A percentile compares a stretch with the other conserved stretches of the same genome.
Conservation (phyloP, 768 basidiomycete species). For the Russula vinacea region DNA sequence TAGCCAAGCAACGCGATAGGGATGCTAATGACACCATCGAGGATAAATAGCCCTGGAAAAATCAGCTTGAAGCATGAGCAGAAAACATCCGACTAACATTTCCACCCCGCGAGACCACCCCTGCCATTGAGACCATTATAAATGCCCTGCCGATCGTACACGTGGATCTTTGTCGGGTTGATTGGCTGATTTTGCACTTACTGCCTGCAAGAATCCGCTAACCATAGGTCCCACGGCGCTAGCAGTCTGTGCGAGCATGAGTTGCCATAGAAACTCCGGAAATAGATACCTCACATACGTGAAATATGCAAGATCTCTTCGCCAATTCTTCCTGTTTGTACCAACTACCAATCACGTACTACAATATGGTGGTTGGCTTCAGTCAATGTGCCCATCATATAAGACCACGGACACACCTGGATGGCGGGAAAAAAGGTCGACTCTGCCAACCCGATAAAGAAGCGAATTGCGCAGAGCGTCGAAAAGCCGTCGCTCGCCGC, state of each 20-base stretch:
- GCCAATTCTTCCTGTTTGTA: slow-evolving; percentile 44
- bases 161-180: background rate
- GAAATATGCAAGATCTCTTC: slow-evolving; percentile 43
- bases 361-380: background rate
- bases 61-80: background rate
- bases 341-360: slow-evolving; percentile 44
- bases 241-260: slow-evolving; percentile 34
- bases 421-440: slow-evolving; percentile 43
- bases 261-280: background rate
- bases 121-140: slow-evolving; percentile 41
- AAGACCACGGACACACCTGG: slow-evolving; percentile 27
- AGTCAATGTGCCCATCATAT: background rate
- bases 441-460: slow-evolving; percentile 42
- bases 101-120: slow-evolving; percentile 43
- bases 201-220: slow-evolving; percentile 42
- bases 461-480: slow-evolving; percentile 37
- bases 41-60: slow-evolving; percentile 42
- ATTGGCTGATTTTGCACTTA: slow-evolving; percentile 13
- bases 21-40: slow-evolving; percentile 43
- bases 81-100: slow-evolving; percentile 32
- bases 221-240: slow-evolving; percentile 43
- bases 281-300: slow-evolving; percentile 31
- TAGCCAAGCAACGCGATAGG: slow-evolving; percentile 41
- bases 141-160: slow-evolving; percentile 34
- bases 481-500: slow-evolving; percentile 37